Evolutionary conservation across 2,329 filamentous ascomycete genomes (phyloP), one percentile per base, ranked within the genome.

Genomic region (Aspergillus sp.): DNA sequence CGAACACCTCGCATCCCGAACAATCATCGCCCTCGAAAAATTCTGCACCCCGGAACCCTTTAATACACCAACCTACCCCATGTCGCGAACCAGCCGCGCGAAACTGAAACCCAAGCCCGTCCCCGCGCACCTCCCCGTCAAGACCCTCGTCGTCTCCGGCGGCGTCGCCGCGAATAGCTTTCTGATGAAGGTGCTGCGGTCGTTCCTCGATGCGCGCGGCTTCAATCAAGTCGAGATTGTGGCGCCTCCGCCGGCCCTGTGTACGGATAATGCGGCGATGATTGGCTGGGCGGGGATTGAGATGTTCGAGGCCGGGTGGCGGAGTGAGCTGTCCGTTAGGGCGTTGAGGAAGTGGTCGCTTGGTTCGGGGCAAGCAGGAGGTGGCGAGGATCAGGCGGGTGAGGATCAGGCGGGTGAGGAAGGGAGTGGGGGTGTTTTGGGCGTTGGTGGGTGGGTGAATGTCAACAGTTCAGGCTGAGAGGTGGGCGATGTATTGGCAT

Each of bases 241-340:
- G 31, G 91, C 90, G 59, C 94, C 95, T n/a, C 93, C 93, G 3
- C 77, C 86, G 9, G 81, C 83, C 47, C 82, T 94, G 57, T 98
- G 95, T 73, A 97, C 92, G 0, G 95, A 99, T 72, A 98, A 99
- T 76, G 95, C 95, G 13, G 92, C 93, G 52, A 99, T 99, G 95
- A 93, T 98, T 74, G 94, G 90, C 1, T 98, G 95, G 94, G 84
- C 93, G 1, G 95, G 90, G 0, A 84, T 93, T 67, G 93, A 98
- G 78, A 97, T 99, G 93, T 97, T 86, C 72, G 85, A 91, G 75
- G 87, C 85, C 1, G 93, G 94, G 0, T 93, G 87, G 82, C 78
- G 81, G 61, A 89, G 87, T 8, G 83, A 85, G 22, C 71, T 93
- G 59, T 82, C 80, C 25, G 84, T 89, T 60, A 74, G 83, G 51